phyloP scores from a whole-genome alignment of 2,329 filamentous ascomycete species.

The Aspergillus flavus region DNA sequence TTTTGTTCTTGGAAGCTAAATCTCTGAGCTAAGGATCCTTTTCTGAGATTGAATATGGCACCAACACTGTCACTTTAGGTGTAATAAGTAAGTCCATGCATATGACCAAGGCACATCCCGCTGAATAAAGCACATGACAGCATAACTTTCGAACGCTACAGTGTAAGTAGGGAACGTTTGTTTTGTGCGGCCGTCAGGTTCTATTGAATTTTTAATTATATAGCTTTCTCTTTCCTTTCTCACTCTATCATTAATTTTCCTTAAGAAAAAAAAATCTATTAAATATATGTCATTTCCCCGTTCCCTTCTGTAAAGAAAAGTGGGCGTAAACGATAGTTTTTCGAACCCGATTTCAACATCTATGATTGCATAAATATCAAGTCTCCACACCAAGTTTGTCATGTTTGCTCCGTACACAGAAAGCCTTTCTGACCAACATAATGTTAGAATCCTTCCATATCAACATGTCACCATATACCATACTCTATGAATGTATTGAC shows the following conservation, averaged over 20 bases:
- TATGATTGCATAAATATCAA: background rate
- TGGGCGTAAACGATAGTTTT: background rate
- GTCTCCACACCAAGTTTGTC: slow-evolving; percentile 18
- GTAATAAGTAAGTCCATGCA: background rate
- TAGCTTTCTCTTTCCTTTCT: background rate
- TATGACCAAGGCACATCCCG: background rate
- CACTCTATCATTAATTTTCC: too few species aligned
- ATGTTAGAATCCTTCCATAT: background rate
- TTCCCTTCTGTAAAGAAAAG: too few species aligned
- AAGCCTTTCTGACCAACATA: slow-evolving; percentile 15
- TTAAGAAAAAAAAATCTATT: too few species aligned
- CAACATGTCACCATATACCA: background rate
- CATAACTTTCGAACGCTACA: background rate
- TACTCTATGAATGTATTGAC: background rate
- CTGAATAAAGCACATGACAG: background rate
- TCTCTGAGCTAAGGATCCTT: background rate
- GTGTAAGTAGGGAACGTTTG: too few species aligned
- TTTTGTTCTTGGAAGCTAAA: background rate
- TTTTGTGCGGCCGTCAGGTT: background rate
- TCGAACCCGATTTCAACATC: background rate
- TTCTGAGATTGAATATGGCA: background rate
- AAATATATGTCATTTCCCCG: too few species aligned
- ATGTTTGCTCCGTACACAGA: slow-evolving; percentile 22
- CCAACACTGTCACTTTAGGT: too few species aligned
- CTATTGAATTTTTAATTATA: background rate